Evolutionary conservation across 352 stramenopile genomes (phyloP).

Genomic region (Elongisporangium prolatum): DNA sequence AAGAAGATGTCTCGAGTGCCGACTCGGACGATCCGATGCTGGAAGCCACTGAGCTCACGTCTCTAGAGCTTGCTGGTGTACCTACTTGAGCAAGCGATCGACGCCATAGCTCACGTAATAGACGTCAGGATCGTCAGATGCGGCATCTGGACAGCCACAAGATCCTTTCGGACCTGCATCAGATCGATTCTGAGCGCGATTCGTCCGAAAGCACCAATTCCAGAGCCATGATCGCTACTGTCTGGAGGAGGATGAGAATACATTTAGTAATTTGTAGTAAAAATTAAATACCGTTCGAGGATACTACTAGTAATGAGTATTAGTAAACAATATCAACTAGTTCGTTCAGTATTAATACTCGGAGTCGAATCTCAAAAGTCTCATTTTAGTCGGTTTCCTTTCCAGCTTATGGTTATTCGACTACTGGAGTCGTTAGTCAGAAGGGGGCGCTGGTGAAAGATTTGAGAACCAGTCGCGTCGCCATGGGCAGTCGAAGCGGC

Average conservation of each 20-base stretch:
- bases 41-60: not conserved
- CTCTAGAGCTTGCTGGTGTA: not conserved
- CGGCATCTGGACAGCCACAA: not conserved
- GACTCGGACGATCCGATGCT: not conserved
- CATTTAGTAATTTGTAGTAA: too few species aligned
- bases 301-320: too few species aligned
- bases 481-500: not conserved
- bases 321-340: too few species aligned
- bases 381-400: not conserved
- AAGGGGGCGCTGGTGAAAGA: not conserved
- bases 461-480: slow-evolving; percentile 4
- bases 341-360: too few species aligned
- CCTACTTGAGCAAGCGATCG: not conserved
- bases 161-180: not conserved
- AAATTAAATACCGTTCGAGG: too few species aligned
- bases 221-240: not conserved
- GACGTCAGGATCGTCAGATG: not conserved
- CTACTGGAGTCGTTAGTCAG: not conserved
- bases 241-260: not conserved
- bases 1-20: not conserved
- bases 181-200: not conserved
- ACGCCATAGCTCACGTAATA: not conserved
- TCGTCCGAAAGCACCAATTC: not conserved
- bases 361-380: too few species aligned
- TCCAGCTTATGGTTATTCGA: not conserved